Evolutionary conservation across 768 basidiomycete genomes (phyloP), one percentile per base, ranked within the genome.

Genomic region (Psilocybe cubensis): DNA sequence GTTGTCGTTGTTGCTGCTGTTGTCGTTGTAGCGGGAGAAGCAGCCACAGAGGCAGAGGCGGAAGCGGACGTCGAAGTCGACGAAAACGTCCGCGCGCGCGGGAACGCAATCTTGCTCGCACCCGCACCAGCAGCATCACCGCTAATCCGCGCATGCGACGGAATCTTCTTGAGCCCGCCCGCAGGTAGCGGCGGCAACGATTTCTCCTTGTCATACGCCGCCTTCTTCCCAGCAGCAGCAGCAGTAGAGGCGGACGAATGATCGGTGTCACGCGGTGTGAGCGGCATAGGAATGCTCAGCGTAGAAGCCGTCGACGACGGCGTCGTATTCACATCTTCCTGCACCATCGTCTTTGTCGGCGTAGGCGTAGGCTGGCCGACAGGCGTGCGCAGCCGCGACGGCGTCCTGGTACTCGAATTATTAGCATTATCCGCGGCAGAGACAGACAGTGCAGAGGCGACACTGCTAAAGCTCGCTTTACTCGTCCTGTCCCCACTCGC

Each of bases 221-320:
- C 10, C 53, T 27, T 56, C 28, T 29, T 24, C 43, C 55, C 41
- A 21, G 31, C 47, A 33, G 46, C 45, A 1, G 57, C 46, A 8
- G 62, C 56, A 8, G 58, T 54, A 8, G 59, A 49, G 47, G 60
- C 51, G 35, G 45, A 25, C 21, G 58, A 63, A 12, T 44, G 38
- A 33, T 57, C 52, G 2, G 67, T 53, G n/a, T 75, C 71, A 42
- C 61, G 53, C n/a, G 76, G 74, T 3, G 76, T 76, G 10, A 66
- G 43, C 9, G 75, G 74, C 58, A 72, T 55, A 0, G 72, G 70
- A 17, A 73, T 72, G 59, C 74, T 75, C 24, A 74, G 42, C 11
- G 73, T 70, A 14, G 74, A 76, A 1, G 72, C 67, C 1, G 73
- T 71, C 20, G 74, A 75, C 8, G 74, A 74, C 0, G 70, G 70